phyloP scores from a whole-genome alignment of 805 yeast genomes.

The Priceomyces haplophilus region DNA sequence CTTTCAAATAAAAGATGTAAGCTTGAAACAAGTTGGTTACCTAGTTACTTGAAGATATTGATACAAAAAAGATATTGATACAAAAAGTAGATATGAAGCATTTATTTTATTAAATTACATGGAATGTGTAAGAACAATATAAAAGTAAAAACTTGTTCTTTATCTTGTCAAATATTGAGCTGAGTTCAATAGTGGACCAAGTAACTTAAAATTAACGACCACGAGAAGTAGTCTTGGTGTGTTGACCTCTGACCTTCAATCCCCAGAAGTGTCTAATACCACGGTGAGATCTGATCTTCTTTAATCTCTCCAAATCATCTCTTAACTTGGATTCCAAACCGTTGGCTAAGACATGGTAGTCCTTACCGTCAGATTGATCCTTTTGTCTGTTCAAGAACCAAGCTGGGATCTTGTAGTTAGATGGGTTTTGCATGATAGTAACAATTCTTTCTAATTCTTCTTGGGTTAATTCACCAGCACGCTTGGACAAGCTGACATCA shows the following conservation, averaged over 20 bases:
- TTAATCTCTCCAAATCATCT: conserved; percentile 99
- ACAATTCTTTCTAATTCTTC: conserved; percentile 99
- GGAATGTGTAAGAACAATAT: conserved; percentile 13
- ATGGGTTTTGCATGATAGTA: conserved; percentile 99
- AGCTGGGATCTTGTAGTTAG: conserved; percentile 98
- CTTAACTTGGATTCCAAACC: conserved; percentile 98
- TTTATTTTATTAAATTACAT: conserved; percentile 17
- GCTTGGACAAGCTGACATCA: conserved; percentile 95
- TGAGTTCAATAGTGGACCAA: conserved; percentile 10
- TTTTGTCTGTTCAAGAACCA: conserved; percentile 99
- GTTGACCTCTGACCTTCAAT: conserved; percentile 99
- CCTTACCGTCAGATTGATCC: conserved; percentile 98
- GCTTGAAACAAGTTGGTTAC: no score
- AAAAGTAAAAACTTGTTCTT: conserved; percentile 5
- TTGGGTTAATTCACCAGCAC: conserved; percentile 99
- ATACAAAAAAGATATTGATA: no score
- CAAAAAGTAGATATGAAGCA: neutral
- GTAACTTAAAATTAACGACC: conserved; percentile 47
- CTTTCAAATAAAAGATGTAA: no score
- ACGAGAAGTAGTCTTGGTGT: conserved; percentile 99
- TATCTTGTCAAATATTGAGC: conserved; percentile 4
- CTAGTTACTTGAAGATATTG: no score
- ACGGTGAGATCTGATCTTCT: conserved; percentile 99
- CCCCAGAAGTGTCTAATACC: conserved; percentile 99
- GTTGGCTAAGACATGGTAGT: conserved; percentile 98